Percentiles rank a stretch among this genome's conserved stretches.
These are phyloP conservation scores for Termitomyces titanicus DNA, from an alignment of 768 basidiomycete genomes.

Conservation along the genomic window DNA sequence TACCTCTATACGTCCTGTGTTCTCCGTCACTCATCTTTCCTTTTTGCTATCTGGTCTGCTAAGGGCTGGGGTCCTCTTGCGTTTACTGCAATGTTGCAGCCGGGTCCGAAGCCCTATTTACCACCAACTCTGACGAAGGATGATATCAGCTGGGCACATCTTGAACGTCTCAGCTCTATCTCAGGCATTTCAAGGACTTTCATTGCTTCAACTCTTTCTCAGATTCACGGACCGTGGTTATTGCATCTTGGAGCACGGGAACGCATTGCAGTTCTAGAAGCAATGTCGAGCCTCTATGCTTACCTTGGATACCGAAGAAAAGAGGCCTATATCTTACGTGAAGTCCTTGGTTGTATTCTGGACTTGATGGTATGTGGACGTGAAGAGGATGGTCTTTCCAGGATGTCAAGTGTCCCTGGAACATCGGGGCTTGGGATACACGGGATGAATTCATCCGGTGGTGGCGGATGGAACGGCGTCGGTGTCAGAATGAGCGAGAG, in stretches of 20 bases:
- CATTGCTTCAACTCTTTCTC: slow-evolving; percentile 62
- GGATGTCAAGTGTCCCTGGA: slow-evolving; percentile 35
- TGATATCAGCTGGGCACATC: slow-evolving; percentile 42
- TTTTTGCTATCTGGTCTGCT: slow-evolving; percentile 80
- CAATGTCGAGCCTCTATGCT: slow-evolving; percentile 70
- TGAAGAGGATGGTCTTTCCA: slow-evolving; percentile 60
- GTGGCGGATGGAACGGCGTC: slow-evolving; percentile 49
- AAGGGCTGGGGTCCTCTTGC: slow-evolving; percentile 85
- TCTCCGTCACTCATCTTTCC: slow-evolving; percentile 68
- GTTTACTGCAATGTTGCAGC: slow-evolving; percentile 70
- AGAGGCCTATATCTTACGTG: slow-evolving; percentile 82
- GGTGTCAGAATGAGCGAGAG: slow-evolving; percentile 73
- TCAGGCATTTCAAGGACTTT: slow-evolving; percentile 69
- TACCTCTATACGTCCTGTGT: slow-evolving; percentile 67
- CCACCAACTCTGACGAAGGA: slow-evolving; percentile 54
- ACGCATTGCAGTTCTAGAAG: slow-evolving; percentile 66
- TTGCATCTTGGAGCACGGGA: slow-evolving; percentile 75
- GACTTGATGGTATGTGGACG: slow-evolving; percentile 85
- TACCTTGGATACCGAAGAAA: slow-evolving; percentile 84
- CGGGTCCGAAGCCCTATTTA: slow-evolving; percentile 53
- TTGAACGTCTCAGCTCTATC: slow-evolving; percentile 63
- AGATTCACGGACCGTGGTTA: slow-evolving; percentile 86
- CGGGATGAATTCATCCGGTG: slow-evolving; percentile 31
- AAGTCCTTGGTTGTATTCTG: slow-evolving; percentile 80
- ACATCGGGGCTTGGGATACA: slow-evolving; percentile 47